Conservation (phyloP, 495 filamentous ascomycete species). For the Aspergillus steynii region DNA sequence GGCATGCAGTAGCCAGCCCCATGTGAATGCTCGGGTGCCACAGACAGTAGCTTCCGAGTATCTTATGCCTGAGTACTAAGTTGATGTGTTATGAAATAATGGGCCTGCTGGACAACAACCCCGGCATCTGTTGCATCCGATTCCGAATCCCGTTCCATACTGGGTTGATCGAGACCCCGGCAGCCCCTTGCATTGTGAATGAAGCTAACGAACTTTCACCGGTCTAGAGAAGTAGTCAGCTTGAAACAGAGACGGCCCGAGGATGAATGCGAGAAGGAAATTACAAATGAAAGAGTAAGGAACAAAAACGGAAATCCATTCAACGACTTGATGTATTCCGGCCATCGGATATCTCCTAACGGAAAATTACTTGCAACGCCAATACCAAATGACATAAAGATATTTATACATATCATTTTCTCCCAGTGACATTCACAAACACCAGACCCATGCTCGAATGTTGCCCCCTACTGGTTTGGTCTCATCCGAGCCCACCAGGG, state of each 20-base stretch:
- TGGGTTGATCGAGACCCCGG: too few species aligned
- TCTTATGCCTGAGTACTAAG: too few species aligned
- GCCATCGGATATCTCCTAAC: neutral
- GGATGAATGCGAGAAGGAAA: neutral
- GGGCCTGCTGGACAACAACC: neutral
- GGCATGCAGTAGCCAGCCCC: neutral
- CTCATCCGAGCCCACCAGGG: neutral
- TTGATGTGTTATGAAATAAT: neutral
- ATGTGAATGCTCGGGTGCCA: too few species aligned
- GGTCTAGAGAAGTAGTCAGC: neutral
- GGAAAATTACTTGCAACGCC: slow-evolving; percentile 4
- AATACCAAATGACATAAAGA: neutral
- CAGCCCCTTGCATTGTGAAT: neutral
- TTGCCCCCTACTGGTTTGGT: neutral
- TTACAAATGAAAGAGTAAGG: neutral
- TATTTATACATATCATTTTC: slow-evolving; percentile 13
- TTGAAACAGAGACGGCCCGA: neutral
- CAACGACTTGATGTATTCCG: neutral
- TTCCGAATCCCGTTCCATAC: neutral
- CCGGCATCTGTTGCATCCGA: neutral
- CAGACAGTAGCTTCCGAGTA: too few species aligned
- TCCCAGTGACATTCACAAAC: slow-evolving; percentile 10
- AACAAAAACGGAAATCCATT: neutral
- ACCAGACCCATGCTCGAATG: slow-evolving; percentile 9
- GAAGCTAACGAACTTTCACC: neutral